Evolutionary conservation across 192 early-diverging fungal species (phyloP).

Genomic region (Coemansia sp.): DNA sequence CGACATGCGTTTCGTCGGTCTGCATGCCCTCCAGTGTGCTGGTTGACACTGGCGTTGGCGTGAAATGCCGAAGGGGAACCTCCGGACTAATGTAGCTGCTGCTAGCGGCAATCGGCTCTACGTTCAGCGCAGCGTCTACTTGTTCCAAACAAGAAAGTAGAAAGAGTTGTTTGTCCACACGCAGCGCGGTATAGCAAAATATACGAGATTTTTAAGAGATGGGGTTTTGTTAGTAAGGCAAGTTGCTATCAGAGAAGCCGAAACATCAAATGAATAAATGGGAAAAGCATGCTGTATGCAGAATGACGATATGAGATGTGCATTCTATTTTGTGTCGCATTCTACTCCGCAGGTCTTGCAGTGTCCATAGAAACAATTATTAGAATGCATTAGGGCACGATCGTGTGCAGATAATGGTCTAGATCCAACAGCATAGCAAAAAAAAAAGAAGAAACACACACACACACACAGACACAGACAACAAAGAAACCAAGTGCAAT

Average conservation of each 20-base stretch:
- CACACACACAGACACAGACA: no score
- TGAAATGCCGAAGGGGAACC: not conserved
- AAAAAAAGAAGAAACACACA: no score
- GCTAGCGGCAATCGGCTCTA: not conserved
- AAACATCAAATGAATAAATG: no score
- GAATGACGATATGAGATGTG: not conserved
- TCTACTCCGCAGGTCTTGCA: no score
- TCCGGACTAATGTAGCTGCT: not conserved
- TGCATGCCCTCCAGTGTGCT: slow-evolving; percentile 4
- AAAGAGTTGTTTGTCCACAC: no score
- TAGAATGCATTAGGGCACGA: not conserved
- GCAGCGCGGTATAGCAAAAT: no score
- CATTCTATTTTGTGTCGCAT: no score
- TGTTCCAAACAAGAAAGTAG: slow-evolving; percentile 22
- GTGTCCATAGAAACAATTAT: no score
- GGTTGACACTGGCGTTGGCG: not conserved
- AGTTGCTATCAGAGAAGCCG: no score
- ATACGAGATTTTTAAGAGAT: no score
- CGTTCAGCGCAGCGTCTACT: slow-evolving; percentile 11
- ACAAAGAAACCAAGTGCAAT: not conserved
- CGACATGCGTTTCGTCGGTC: slow-evolving; percentile 3
- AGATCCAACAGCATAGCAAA: not conserved
- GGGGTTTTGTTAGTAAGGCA: no score
- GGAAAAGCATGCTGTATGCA: not conserved
- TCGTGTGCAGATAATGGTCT: not conserved